These are phyloP conservation scores for Papiliotrema nemorosa DNA, from an alignment of 1,284 basidiomycete genomes.

Conservation along the genomic window DNA sequence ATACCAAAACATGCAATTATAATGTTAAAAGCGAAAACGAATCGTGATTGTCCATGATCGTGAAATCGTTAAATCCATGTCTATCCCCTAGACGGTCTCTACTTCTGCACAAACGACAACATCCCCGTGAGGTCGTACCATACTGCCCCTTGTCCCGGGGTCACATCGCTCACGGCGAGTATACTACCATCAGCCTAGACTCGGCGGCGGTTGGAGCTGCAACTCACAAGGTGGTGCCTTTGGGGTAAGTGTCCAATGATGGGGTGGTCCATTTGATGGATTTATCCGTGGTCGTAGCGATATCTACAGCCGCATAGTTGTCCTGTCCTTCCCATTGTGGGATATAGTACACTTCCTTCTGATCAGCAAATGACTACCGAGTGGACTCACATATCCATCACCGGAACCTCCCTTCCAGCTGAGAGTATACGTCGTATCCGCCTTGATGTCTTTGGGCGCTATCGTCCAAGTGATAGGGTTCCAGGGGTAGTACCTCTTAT, in stretches of 20 bases:
- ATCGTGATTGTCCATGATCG: background rate
- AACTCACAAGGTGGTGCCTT: slow-evolving; percentile 32
- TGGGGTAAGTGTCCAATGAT: slow-evolving; percentile 13
- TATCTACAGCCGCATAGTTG: slow-evolving; percentile 17
- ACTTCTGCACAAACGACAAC: slow-evolving; percentile 5
- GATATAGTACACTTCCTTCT: slow-evolving; percentile 30
- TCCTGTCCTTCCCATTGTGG: slow-evolving; percentile 26
- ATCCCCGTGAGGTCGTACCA: slow-evolving; percentile 35
- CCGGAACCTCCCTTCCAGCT: slow-evolving; percentile 30
- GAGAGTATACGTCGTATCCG: slow-evolving; percentile 16
- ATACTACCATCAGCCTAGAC: slow-evolving; percentile 14
- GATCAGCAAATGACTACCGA: background rate
- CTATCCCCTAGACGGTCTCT: background rate
- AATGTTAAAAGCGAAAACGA: too few relatives aligned
- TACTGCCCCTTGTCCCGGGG: slow-evolving; percentile 10
- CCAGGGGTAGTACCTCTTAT: slow-evolving; percentile 9
- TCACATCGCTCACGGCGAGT: slow-evolving; percentile 27
- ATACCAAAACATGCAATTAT: too few relatives aligned
- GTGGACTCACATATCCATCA: slow-evolving; percentile 11
- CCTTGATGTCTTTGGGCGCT: slow-evolving; percentile 4
- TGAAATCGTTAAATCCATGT: background rate
- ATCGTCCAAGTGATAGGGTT: slow-evolving; percentile 2
- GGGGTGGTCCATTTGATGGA: slow-evolving; percentile 25
- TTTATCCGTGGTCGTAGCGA: slow-evolving; percentile 16
- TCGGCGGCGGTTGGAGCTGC: background rate